These are phyloP conservation scores for Heliamphora pulchella DNA, from an alignment of 179 eudicot genomes.

Conservation along the genomic window DNA sequence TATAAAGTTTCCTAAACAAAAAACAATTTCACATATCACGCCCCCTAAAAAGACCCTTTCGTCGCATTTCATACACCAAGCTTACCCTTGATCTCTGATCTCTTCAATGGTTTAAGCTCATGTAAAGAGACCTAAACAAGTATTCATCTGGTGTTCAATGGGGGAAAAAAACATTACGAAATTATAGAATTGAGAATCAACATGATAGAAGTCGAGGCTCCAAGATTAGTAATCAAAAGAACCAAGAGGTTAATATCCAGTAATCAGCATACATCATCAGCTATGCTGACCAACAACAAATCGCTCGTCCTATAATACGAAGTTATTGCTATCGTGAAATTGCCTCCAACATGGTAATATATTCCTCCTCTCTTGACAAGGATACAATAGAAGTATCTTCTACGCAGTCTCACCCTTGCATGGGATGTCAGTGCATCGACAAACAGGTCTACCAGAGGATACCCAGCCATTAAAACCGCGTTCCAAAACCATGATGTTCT, in stretches of 20 bases:
- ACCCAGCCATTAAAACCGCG: conserved; percentile 92
- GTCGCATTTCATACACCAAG: too few relatives aligned
- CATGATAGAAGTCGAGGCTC: too few relatives aligned
- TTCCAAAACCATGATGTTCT: conserved; percentile 72
- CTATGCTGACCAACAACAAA: background rate
- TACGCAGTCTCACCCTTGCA: conserved; percentile 48
- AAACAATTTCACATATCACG: too few relatives aligned
- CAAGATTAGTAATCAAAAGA: background rate
- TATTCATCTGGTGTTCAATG: too few relatives aligned
- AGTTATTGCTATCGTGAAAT: background rate
- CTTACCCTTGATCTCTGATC: too few relatives aligned
- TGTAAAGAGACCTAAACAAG: too few relatives aligned
- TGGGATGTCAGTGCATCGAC: conserved; percentile 63
- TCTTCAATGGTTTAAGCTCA: too few relatives aligned
- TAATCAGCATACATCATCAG: background rate
- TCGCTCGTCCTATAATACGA: background rate
- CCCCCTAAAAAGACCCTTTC: too few relatives aligned
- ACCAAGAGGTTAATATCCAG: background rate
- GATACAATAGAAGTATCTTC: background rate
- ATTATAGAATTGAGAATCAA: too few relatives aligned
- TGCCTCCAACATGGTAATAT: background rate
- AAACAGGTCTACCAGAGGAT: conserved; percentile 84
- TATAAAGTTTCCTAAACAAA: too few relatives aligned
- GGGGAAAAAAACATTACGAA: too few relatives aligned
- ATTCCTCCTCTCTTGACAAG: background rate